Base-by-base conservation (phyloP, 2,329 filamentous ascomycete genomes). In the Canariomyces notabilis region DNA sequence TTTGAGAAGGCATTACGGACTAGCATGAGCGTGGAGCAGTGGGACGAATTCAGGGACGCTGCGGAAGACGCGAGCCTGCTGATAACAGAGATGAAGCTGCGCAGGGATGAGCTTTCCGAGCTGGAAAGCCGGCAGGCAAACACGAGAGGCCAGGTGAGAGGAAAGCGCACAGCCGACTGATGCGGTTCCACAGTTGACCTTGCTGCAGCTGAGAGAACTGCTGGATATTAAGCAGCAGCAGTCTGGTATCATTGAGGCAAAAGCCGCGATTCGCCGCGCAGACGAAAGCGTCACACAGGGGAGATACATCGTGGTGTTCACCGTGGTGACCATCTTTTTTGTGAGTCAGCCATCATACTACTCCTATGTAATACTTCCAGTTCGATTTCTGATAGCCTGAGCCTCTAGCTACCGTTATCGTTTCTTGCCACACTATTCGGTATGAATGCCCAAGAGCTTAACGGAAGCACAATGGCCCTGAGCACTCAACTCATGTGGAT, bases 391-490 rank as follows among this genome's bases (percentile, higher is more conserved):
- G 5, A 14, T 15, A n/a, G 15, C 14, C 38, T 32, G 12, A 33
- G 3, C 22, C n/a, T 6, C 20, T 29, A 67, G 64, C 56, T 67
- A 0, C 66, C 66, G 0, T 51, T 68, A 1, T 62, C 62, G 0
- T 70, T 68, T 53, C 56, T 67, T n/a, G 58, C 66, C 0, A 60
- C 60, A 4, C 49, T 69, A 6, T 69, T 70, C 29, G 67, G 67
- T 1, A 69, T 69, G 67, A 68, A 69, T 32, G 57, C 60, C 15
- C 19, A 20, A n/a, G 48, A 57, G 36, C 37, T 57, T 9, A 50
- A 53, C 47, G 47, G 44, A 14, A 50, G 52, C 5, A 22, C 20
- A 3, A 53, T 51, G 50, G 18, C 6, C 5, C 37, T 57, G 11
- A 37, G 48, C 33, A 45, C 19, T 1, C 52, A 57, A 37, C 42